phyloP scores from a whole-genome alignment of 768 basidiomycete genomes.

The Suillus brevipes region DNA sequence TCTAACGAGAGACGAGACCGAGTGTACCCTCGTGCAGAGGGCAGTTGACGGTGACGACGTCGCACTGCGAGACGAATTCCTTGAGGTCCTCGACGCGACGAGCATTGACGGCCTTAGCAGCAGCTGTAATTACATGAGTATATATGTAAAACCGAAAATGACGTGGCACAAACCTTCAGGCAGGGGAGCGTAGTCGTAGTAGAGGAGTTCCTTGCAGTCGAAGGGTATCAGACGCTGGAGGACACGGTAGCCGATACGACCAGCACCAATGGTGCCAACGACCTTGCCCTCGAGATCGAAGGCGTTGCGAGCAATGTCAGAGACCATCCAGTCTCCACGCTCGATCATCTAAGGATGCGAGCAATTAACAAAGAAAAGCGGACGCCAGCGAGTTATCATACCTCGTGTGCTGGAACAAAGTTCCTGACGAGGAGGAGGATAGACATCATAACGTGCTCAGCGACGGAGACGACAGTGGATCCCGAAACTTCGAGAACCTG shows the following conservation, averaged over 20 bases:
- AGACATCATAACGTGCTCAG: constrained; percentile 89
- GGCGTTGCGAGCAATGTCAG: constrained; percentile 76
- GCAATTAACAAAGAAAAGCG: background rate
- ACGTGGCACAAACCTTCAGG: constrained; percentile 47
- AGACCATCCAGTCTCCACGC: constrained; percentile 85
- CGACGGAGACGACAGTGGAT: constrained; percentile 88
- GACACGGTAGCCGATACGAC: constrained; percentile 84
- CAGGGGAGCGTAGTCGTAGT: constrained; percentile 82
- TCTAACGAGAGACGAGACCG: constrained; percentile 68
- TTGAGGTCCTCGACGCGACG: constrained; percentile 80
- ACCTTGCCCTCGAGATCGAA: constrained; percentile 92
- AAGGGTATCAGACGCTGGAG: constrained; percentile 80
- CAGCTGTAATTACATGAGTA: constrained; percentile 39
- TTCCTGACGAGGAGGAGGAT: constrained; percentile 91
- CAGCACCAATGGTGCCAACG: constrained; percentile 85
- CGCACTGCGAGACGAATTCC: constrained; percentile 59
- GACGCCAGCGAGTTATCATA: constrained; percentile 25
- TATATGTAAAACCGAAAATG: background rate
- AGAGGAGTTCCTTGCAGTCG: constrained; percentile 86
- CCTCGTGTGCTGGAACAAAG: constrained; percentile 85
- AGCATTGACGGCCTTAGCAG: constrained; percentile 63
- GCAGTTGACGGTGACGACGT: constrained; percentile 85
- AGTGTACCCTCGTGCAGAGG: constrained; percentile 84
- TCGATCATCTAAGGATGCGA: constrained; percentile 64
- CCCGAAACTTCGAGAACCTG: constrained; percentile 88